Percentiles rank a stretch among this genome's conserved stretches.
phyloP scores from a whole-genome alignment of 129 eudicot genomes.

The Heracleum sosnowskyi region DNA sequence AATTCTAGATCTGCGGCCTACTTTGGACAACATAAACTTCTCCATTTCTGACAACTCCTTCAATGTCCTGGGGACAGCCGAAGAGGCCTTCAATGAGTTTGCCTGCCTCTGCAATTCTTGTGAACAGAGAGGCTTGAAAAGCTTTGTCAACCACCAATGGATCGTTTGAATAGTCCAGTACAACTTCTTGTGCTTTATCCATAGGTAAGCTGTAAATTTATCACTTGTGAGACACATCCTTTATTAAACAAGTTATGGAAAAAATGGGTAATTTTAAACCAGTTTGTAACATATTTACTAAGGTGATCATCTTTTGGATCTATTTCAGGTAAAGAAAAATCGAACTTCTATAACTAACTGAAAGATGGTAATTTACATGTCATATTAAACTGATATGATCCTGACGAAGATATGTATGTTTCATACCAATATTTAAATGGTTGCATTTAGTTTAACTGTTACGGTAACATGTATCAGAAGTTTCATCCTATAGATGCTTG shows the following conservation, averaged over 20 bases:
- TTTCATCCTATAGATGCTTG: background rate
- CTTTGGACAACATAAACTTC: slow-evolving; percentile 37
- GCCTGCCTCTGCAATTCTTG: slow-evolving; percentile 38
- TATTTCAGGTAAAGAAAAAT: background rate
- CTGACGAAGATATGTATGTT: background rate
- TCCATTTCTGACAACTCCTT: slow-evolving; percentile 44
- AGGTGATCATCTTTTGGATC: background rate
- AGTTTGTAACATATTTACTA: background rate
- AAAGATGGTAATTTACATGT: background rate
- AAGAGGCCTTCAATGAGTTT: slow-evolving; percentile 35
- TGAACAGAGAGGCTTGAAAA: slow-evolving; percentile 27
- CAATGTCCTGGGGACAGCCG: slow-evolving; percentile 40
- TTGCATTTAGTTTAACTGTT: background rate
- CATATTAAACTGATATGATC: background rate
- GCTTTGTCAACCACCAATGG: slow-evolving; percentile 25
- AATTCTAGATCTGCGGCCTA: slow-evolving; percentile 24
- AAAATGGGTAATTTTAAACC: background rate
- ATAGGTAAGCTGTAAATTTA: slow-evolving; percentile 19
- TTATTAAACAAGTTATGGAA: background rate
- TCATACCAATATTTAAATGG: background rate
- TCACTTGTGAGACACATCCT: background rate
- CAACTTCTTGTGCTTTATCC: slow-evolving; percentile 37
- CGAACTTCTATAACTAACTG: background rate
- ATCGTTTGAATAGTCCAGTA: slow-evolving; percentile 41
- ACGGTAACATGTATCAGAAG: background rate